Evolutionary conservation across 2,329 filamentous ascomycete species (phyloP).

Genomic region (Botryosphaeria dothidea): DNA sequence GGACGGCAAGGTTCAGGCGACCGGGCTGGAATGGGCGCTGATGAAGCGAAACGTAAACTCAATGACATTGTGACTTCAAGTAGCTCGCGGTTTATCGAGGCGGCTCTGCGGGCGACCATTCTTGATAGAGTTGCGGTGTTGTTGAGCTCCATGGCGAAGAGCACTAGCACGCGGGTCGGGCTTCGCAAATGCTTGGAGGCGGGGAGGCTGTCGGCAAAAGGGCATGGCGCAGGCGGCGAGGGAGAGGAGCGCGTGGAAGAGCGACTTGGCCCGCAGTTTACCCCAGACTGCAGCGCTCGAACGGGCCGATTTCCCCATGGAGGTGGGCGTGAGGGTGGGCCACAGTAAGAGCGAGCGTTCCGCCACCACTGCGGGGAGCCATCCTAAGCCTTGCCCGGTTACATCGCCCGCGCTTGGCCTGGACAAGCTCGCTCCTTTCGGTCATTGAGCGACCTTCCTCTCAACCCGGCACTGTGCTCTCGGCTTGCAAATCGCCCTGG

Average conservation of each 20-base stretch:
- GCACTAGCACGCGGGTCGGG: not conserved
- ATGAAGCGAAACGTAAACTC: not conserved
- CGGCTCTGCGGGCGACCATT: not conserved
- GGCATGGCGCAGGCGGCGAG: no score
- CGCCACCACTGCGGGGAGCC: conserved; percentile 9
- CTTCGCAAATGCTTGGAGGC: conserved; percentile 9
- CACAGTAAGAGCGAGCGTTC: no score
- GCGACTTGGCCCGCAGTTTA: not conserved
- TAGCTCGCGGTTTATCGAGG: not conserved
- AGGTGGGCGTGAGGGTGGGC: not conserved
- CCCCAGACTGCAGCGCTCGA: conserved; percentile 3
- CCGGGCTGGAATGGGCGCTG: not conserved
- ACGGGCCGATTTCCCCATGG: conserved; percentile 13
- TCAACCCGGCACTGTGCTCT: not conserved
- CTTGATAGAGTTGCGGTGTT: not conserved
- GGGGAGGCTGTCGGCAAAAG: not conserved
- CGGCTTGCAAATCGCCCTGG: no score
- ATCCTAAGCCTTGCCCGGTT: conserved; percentile 3
- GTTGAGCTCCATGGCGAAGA: not conserved
- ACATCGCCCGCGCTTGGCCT: conserved; percentile 8
- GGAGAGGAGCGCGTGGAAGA: not conserved
- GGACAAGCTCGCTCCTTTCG: conserved; percentile 4
- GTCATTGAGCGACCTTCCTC: not conserved
- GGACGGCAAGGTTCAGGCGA: not conserved
- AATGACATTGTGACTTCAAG: not conserved